A percentile compares a stretch with the other conserved stretches of the same genome.
These are phyloP conservation scores for Fusarium begoniae DNA, from an alignment of 2,329 filamentous ascomycete genomes.

Conservation along the genomic window DNA sequence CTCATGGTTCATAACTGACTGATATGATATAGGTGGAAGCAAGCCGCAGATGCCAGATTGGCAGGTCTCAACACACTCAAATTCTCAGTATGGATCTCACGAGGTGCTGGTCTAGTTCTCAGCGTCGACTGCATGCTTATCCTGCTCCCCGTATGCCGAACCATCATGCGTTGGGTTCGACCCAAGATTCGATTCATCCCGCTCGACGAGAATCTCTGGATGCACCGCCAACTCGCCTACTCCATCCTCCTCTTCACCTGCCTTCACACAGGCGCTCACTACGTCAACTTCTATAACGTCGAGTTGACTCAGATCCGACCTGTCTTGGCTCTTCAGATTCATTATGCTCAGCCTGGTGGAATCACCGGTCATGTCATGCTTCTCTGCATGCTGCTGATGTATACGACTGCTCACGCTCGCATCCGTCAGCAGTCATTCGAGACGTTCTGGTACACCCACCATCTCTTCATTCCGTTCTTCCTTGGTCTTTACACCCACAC, in stretches of 20 bases:
- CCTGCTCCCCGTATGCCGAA: slow-evolving; percentile 93
- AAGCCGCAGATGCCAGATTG: slow-evolving; percentile 73
- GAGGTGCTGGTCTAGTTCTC: slow-evolving; percentile 88
- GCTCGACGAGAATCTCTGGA: slow-evolving; percentile 96
- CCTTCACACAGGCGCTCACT: slow-evolving; percentile 82
- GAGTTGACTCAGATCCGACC: slow-evolving; percentile 85
- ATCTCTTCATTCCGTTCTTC: slow-evolving; percentile 96
- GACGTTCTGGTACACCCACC: slow-evolving; percentile 99
- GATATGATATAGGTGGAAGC: slow-evolving; percentile 73
- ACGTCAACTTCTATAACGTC: slow-evolving; percentile 98
- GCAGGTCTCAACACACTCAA: slow-evolving; percentile 81
- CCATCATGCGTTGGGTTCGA: slow-evolving; percentile 82
- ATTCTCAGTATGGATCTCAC: slow-evolving; percentile 95
- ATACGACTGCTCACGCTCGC: slow-evolving; percentile 90
- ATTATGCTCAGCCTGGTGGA: slow-evolving; percentile 88
- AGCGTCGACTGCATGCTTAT: slow-evolving; percentile 88
- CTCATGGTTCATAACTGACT: not conserved
- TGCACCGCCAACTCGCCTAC: slow-evolving; percentile 95
- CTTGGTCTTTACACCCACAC: slow-evolving; percentile 96
- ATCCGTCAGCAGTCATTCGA: slow-evolving; percentile 98
- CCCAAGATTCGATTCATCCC: slow-evolving; percentile 90
- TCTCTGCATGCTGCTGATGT: slow-evolving; percentile 98
- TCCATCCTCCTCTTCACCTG: slow-evolving; percentile 83
- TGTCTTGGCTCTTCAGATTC: slow-evolving; percentile 84
- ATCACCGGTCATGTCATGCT: slow-evolving; percentile 98